Percentiles rank a stretch among this genome's conserved stretches.
phyloP scores from a whole-genome alignment of 2,329 filamentous ascomycete species.

The Penicillium corylophilum region DNA sequence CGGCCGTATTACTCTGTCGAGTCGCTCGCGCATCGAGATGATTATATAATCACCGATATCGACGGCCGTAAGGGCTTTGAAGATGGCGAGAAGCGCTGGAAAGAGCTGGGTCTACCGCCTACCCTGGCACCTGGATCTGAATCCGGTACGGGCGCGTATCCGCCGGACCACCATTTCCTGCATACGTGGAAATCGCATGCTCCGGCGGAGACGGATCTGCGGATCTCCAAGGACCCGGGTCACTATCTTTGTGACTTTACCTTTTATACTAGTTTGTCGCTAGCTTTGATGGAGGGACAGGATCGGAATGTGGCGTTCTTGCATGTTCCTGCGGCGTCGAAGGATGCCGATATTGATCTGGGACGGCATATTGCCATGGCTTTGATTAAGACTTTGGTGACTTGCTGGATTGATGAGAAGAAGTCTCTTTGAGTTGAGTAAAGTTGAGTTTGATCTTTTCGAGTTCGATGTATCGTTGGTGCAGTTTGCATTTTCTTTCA shows the following conservation, averaged over 20 bases:
- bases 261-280: slow-evolving; percentile 66
- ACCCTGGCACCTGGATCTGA: slow-evolving; percentile 54
- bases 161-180: slow-evolving; percentile 36
- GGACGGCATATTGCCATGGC: slow-evolving; percentile 43
- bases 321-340: slow-evolving; percentile 65
- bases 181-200: slow-evolving; percentile 34
- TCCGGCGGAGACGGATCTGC: slow-evolving; percentile 40
- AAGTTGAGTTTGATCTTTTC: neutral
- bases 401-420: slow-evolving; percentile 39
- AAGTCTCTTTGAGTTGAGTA: neutral
- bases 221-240: slow-evolving; percentile 68
- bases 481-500: neutral
- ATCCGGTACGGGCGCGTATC: slow-evolving; percentile 21
- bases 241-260: slow-evolving; percentile 77
- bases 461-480: neutral
- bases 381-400: slow-evolving; percentile 44
- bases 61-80: slow-evolving; percentile 52
- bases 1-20: slow-evolving; percentile 70
- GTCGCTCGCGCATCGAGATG: slow-evolving; percentile 66
- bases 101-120: slow-evolving; percentile 48
- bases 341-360: slow-evolving; percentile 45
- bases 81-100: slow-evolving; percentile 53
- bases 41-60: slow-evolving; percentile 70
- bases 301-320: slow-evolving; percentile 62
- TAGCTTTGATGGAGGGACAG: slow-evolving; percentile 30